phyloP scores from a whole-genome alignment of 257 asterid species.

The Fraxinus cuspidata region DNA sequence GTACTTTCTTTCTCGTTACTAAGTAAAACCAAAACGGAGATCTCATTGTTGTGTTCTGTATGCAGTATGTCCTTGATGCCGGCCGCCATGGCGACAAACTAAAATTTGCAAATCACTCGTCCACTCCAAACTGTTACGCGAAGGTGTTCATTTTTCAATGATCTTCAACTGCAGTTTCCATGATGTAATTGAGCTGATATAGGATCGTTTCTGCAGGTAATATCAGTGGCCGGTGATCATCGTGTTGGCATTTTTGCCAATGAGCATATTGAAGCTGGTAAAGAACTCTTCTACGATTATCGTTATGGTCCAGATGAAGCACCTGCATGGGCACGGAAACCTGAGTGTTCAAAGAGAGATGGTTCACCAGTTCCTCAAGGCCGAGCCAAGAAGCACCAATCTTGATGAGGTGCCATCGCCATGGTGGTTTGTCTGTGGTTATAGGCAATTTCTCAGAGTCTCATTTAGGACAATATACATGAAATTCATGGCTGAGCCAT shows the following conservation, averaged over 20 bases:
- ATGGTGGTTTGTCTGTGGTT: neutral
- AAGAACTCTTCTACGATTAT: slow-evolving; percentile 91
- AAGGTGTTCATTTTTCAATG: slow-evolving; percentile 54
- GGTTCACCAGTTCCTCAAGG: slow-evolving; percentile 58
- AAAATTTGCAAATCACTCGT: slow-evolving; percentile 94
- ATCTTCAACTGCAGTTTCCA: slow-evolving; percentile 2
- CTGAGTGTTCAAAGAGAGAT: slow-evolving; percentile 64
- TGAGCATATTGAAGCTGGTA: slow-evolving; percentile 75
- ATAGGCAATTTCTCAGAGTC: neutral
- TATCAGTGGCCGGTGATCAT: slow-evolving; percentile 94
- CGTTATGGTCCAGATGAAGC: slow-evolving; percentile 94
- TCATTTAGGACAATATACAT: slow-evolving; percentile 3
- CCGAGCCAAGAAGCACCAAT: slow-evolving; percentile 92
- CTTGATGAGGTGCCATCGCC: slow-evolving; percentile 40
- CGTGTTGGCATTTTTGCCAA: slow-evolving; percentile 98
- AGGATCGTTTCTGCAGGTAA: slow-evolving; percentile 49
- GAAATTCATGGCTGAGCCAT: neutral
- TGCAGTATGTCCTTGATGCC: slow-evolving; percentile 95
- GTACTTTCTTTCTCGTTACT: neutral
- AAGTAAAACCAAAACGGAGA: neutral
- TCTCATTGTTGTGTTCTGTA: slow-evolving; percentile 20
- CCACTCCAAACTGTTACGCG: slow-evolving; percentile 90
- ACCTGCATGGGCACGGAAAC: slow-evolving; percentile 88
- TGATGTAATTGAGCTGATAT: slow-evolving; percentile 14
- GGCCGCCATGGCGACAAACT: slow-evolving; percentile 94